Base-by-base conservation (phyloP, 1,284 basidiomycete species). In the Malassezia dermatis region DNA sequence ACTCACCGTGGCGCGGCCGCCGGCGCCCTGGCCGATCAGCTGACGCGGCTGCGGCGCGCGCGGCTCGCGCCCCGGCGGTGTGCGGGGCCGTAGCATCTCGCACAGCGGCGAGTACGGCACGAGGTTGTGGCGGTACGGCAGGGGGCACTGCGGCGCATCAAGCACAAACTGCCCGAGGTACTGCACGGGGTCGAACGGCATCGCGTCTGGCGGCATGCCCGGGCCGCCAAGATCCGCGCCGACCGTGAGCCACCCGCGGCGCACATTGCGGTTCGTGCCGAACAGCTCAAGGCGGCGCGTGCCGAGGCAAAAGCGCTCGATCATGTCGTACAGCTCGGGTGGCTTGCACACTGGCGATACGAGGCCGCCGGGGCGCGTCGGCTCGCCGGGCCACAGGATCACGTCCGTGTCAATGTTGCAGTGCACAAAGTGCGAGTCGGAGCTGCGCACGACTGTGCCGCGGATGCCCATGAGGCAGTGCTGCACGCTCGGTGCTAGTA, bases 381-480 rank as follows among this genome's bases (percentile, higher is more conserved):
- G 75, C 48, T 89, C 86, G 30, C 86, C 86, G 77, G 88, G 86
- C 89, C 90, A 96, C 15, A 98, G 83, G 60, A 96, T 86, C 4
- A 96, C 88, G 75, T 98, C 93, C 27, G 91, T 96, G 75, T 96
- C 86, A 61, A 98, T 85, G 75, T 99, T 99, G 75, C 93, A 96
- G 75, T 98, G 91, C 0, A 95, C 91, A 74, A 96, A 93, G 83
- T 88, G 86, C 55, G 83, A 84, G 74, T 99, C 93, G 1, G 86
- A 89, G 19, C 88, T 90, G 24, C 93, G 81, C 15, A 91, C 83
- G 2, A 99, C 93, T 0, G 93, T 98, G 1, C 93, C 93, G 31
- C 88, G 83, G 64, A 99, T 98, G n/a, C 94, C 94, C 82, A 98
- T 95, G 41, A 96, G 78, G 76, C 91, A 96, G 71, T 98, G 93